Base-by-base conservation (phyloP, 345 rosid genomes). In the Eucalyptus polybractea region DNA sequence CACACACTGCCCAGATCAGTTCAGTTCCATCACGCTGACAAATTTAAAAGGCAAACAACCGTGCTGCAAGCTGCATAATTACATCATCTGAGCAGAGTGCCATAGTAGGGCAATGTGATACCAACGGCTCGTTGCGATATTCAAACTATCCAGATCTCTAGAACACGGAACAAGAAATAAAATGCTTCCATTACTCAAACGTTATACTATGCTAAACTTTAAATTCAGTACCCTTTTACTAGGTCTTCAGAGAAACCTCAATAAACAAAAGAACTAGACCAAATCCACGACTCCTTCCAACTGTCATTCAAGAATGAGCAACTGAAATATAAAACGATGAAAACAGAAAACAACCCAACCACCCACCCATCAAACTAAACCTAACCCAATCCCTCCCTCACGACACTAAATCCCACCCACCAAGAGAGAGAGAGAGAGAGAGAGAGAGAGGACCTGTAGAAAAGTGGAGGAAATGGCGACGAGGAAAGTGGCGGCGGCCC, bases 401-500 rank as follows among this genome's bases (percentile, higher is more conserved):
- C 47, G 9, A 40, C 2, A 40, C 83, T 21, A 10, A 40, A n/a
- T 10, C 15, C 37, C 45, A 53, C 44, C 50, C 37, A 62, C 17
- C 2, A 4, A 88, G 8, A 29, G 47, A 29, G 51, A 62, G 47
- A n/a, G 21, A 29, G 47, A 29, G 51, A 62, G 47, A n/a, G 21
- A 42, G 44, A 42, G 44, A 42, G 44, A 87, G 83, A 9, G 7
- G 83, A 95, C 97, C 96, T 96, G 97, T 1, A 91, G 90, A 83
- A 94, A 95, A 33, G 94, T 91, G 92, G 96, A 92, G 89, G 96
- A 96, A 76, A 94, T 40, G 88, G 95, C 98, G 76, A 95, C 97
- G 86, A 94, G 96, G 90, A 96, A 95, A 47, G 98, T 96, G 40
- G 96, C 97, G 65, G 94, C 92, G 86, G 98, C 93, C 98, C 98